These are phyloP conservation scores for Stipa capillata DNA, from an alignment of 176 grass and related monocot genomes.

Conservation along the genomic window DNA sequence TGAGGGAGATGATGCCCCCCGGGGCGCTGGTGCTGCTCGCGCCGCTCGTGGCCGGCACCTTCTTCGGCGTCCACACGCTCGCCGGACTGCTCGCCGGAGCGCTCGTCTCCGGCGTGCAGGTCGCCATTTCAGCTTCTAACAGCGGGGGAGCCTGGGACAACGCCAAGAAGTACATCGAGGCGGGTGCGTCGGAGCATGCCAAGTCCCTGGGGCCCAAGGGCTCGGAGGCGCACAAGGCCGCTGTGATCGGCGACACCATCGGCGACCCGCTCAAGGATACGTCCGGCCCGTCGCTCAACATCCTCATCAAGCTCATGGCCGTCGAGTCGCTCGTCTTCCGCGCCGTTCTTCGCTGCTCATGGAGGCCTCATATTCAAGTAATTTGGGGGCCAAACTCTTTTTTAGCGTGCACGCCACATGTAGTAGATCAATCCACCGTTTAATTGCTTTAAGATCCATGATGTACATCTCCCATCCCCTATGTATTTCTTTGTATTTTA, in stretches of 20 bases:
- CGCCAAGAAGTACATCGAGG: constrained; percentile 89
- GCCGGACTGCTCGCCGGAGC: constrained; percentile 62
- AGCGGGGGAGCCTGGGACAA: constrained; percentile 89
- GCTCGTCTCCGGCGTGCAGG: constrained; percentile 70
- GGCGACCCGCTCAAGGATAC: too few species aligned
- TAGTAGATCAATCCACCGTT: too few species aligned
- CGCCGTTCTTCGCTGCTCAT: constrained; percentile 60
- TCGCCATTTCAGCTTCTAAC: constrained; percentile 83
- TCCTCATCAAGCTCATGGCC: too few species aligned
- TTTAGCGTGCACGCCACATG: too few species aligned
- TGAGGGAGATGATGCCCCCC: constrained; percentile 68
- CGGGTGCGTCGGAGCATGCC: constrained; percentile 67
- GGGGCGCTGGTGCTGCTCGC: constrained; percentile 55
- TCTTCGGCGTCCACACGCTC: constrained; percentile 71
- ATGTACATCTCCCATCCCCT: too few species aligned
- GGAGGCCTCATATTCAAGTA: constrained; percentile 59
- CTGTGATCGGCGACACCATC: constrained; percentile 50
- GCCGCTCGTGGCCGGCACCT: constrained; percentile 51
- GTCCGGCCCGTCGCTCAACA: too few species aligned
- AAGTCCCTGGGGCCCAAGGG: constrained; percentile 43
- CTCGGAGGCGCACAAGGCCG: constrained; percentile 43
- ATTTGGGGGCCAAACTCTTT: too few species aligned
- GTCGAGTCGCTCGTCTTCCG: too few species aligned
- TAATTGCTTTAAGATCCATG: too few species aligned
- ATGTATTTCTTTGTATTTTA: too few species aligned